These are phyloP conservation scores for Populus hybrid DNA, from an alignment of 441 rosid species.

Conservation along the genomic window DNA sequence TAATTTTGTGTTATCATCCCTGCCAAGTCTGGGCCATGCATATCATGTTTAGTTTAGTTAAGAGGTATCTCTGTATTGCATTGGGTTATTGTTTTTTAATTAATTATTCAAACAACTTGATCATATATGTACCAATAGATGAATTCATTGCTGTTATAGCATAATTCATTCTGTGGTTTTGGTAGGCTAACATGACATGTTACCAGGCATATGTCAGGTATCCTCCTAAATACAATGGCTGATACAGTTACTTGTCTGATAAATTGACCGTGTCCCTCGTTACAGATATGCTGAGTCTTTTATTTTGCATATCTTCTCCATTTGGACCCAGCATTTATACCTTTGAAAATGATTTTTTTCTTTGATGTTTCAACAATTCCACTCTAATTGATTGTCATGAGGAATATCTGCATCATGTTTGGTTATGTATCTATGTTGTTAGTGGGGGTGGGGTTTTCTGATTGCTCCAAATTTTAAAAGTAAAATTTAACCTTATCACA, in stretches of 20 bases:
- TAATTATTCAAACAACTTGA: background rate
- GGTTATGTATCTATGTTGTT: background rate
- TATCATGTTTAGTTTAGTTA: no score
- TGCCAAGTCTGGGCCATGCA: conserved; percentile 37
- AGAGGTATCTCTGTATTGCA: background rate
- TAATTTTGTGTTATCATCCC: conserved; percentile 28
- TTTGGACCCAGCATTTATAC: conserved; percentile 43
- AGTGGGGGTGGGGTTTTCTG: rapidly evolving
- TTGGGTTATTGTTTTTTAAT: background rate
- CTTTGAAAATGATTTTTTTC: background rate
- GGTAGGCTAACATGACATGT: background rate
- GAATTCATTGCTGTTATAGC: background rate
- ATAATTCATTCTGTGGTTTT: background rate
- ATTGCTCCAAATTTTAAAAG: background rate
- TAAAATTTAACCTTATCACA: background rate
- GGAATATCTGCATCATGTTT: background rate
- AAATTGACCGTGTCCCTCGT: conserved; percentile 65
- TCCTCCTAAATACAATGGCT: conserved; percentile 41
- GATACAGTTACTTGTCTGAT: conserved; percentile 82
- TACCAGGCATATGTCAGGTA: conserved; percentile 74
- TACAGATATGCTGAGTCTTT: conserved; percentile 44
- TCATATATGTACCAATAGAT: background rate
- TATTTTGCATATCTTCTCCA: conserved; percentile 72
- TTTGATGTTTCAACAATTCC: background rate
- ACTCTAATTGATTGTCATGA: background rate